Conservation (phyloP, 257 asterid genomes). For the Sherardia arvensis region DNA sequence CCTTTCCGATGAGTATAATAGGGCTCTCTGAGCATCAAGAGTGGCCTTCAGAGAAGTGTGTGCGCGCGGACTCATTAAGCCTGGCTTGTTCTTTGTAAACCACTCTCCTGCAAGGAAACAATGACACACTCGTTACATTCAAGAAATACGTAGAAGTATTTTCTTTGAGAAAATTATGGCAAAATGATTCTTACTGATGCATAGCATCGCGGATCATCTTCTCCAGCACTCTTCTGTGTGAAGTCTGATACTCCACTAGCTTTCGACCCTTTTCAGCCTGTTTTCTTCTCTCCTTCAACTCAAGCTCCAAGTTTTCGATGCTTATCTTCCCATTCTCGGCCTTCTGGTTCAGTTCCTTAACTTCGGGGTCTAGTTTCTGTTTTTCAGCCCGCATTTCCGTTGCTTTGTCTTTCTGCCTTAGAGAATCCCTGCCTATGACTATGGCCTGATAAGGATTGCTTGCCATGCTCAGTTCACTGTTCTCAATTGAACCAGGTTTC, state of each 20-base stretch:
- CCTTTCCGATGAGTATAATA: conserved; percentile 92
- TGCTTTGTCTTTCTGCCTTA: conserved; percentile 75
- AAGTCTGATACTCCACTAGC: conserved; percentile 83
- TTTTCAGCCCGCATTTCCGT: conserved; percentile 71
- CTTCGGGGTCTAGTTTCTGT: conserved; percentile 64
- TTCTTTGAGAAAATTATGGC: neutral
- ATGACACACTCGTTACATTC: neutral
- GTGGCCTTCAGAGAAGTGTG: conserved; percentile 77
- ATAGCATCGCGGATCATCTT: conserved; percentile 98
- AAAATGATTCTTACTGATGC: conserved; percentile 74
- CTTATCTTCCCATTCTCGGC: conserved; percentile 69
- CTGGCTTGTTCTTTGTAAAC: conserved; percentile 93
- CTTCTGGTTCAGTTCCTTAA: conserved; percentile 44
- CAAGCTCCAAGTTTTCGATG: conserved; percentile 71
- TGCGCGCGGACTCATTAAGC: conserved; percentile 95
- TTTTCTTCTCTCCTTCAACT: conserved; percentile 58
- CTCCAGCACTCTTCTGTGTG: conserved; percentile 76
- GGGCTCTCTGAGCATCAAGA: conserved; percentile 93
- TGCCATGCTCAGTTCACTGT: conserved; percentile 47
- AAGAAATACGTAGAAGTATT: neutral
- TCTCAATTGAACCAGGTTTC: conserved; percentile 47
- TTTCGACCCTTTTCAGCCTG: conserved; percentile 81
- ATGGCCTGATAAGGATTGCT: conserved; percentile 87
- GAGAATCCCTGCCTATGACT: conserved; percentile 76
- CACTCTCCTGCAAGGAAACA: conserved; percentile 56